phyloP scores from a whole-genome alignment of 192 early-diverging fungal species.

The Coemansia sp. region DNA sequence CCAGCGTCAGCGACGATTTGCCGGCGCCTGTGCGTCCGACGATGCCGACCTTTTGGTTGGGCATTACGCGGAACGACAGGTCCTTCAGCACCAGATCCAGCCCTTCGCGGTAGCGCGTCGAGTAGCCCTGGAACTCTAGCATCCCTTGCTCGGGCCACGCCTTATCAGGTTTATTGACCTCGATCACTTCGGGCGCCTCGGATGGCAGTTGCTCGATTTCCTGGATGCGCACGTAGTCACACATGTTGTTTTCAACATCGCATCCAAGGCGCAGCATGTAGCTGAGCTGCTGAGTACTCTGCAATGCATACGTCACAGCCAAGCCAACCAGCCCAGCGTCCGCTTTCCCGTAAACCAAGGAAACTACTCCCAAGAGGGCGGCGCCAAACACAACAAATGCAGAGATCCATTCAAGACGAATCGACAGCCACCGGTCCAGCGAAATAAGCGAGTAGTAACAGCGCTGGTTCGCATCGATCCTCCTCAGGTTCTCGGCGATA shows the following conservation, averaged over 20 bases:
- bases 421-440: constrained; percentile 68
- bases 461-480: constrained; percentile 77
- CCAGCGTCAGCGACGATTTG: constrained; percentile 73
- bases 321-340: constrained; percentile 75
- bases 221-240: constrained; percentile 62
- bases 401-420: constrained; percentile 82
- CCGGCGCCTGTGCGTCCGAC: constrained; percentile 70
- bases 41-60: constrained; percentile 65
- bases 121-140: constrained; percentile 77
- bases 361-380: constrained; percentile 69
- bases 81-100: constrained; percentile 78
- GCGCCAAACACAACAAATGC: constrained; percentile 79
- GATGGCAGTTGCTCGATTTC: constrained; percentile 80
- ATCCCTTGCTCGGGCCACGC: constrained; percentile 77
- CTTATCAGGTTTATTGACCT: constrained; percentile 57
- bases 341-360: constrained; percentile 57
- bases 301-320: constrained; percentile 68
- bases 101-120: constrained; percentile 78
- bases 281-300: constrained; percentile 78
- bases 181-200: constrained; percentile 78
- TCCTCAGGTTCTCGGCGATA: constrained; percentile 60
- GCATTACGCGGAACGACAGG: constrained; percentile 39
- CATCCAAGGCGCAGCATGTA: constrained; percentile 80
- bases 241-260: constrained; percentile 72
- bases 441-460: constrained; percentile 78